These are phyloP conservation scores for Plantago major DNA, from an alignment of 257 asterid species.

Conservation along the genomic window DNA sequence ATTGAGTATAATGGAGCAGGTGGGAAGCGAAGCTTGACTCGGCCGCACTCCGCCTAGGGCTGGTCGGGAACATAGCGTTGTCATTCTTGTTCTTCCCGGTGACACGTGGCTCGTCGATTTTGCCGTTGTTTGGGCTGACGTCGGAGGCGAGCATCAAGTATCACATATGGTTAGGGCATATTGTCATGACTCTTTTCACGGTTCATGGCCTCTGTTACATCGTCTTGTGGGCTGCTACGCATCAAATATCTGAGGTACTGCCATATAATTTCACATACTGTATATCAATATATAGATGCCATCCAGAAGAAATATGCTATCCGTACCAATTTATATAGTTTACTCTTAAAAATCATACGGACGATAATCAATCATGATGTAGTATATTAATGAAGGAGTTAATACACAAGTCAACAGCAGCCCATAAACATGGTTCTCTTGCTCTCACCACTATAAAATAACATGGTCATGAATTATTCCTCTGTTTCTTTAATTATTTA, in stretches of 20 bases:
- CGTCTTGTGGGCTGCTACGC: constrained; percentile 47
- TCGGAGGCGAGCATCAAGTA: constrained; percentile 78
- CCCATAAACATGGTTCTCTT: no score
- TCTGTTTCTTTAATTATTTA: no score
- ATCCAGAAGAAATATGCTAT: no score
- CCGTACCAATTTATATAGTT: neutral
- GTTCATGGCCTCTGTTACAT: constrained; percentile 67
- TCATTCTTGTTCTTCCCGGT: constrained; percentile 79
- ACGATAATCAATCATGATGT: no score
- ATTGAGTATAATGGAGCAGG: constrained; percentile 30
- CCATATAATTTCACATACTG: neutral
- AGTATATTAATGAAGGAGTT: no score
- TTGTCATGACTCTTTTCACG: constrained; percentile 57
- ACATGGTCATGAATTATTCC: no score
- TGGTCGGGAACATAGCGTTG: constrained; percentile 56
- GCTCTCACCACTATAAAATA: no score
- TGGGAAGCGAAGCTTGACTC: constrained; percentile 63
- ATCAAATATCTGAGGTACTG: constrained; percentile 42
- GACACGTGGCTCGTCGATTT: constrained; percentile 73
- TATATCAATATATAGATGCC: no score
- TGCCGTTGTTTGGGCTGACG: constrained; percentile 61
- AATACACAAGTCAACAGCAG: no score
- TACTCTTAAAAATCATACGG: no score
- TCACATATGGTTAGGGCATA: constrained; percentile 88
- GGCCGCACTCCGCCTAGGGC: constrained; percentile 51